Base-by-base conservation (phyloP, 2,329 filamentous ascomycete genomes). In the Cordyceps pruinosa region DNA sequence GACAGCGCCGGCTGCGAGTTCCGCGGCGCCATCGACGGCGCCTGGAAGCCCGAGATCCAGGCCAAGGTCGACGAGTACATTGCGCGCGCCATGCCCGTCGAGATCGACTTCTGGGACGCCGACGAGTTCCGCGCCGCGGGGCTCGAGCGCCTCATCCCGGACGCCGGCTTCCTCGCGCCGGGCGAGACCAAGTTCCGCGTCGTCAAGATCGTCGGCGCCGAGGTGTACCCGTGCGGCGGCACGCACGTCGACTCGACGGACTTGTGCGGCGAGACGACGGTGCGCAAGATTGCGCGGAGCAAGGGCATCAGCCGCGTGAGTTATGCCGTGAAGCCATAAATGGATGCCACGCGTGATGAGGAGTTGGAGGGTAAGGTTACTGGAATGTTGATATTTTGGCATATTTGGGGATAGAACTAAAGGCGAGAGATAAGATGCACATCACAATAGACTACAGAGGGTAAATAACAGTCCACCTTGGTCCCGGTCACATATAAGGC, bases 221-320 rank as follows among this genome's bases (percentile, higher is more conserved):
- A 86, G 62, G 79, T 79, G 26, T 90, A 90, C 72, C 86, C 87
- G 1, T 90, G 88, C 68, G 88, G 87, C 8, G 87, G 87, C 0
- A 90, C 87, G 26, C 88, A 90, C 73, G 86, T 90, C 4, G 73
- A 79, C 30, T 78, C 72, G 19, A 86, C 84, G 21, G 75, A 78
- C 58, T 62, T 77, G 59, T 84, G 80, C 64, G 83, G 85, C 1
- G 77, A 79, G 66, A 82, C 83, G 5, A 80, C 73, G 3, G 84
- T 90, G 4, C 85, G 78, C 73, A 88, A 86, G 72, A 86, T 90
- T 56, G 77, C 77, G 60, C 77, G 85, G 68, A 77, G 74, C 54
- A 88, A 87, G 68, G 86, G 86, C 3, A 76, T 73, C 10, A 86
- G 80, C 55, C 77, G 82, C 62, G 81, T 89, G n/a, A 75, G 75